A percentile compares a stretch with the other conserved stretches of the same genome.
phyloP scores from a whole-genome alignment of 306 rosid genomes.

The Lathyrus oleraceus region DNA sequence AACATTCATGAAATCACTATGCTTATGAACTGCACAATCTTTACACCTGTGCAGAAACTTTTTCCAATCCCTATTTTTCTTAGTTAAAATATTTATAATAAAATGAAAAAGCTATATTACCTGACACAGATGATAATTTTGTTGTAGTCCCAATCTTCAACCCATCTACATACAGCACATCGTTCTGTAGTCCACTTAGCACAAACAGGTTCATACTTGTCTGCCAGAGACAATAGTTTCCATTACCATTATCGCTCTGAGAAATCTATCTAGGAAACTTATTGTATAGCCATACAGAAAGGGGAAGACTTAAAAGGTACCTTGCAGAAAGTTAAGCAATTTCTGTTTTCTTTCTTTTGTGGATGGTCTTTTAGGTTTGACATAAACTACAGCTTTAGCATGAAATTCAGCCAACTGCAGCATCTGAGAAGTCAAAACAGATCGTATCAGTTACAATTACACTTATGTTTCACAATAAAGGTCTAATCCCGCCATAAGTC shows the following conservation, averaged over 20 bases:
- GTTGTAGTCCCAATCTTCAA: constrained; percentile 91
- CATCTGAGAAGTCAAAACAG: constrained; percentile 58
- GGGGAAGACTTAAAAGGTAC: constrained; percentile 38
- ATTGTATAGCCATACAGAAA: neutral
- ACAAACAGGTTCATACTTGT: constrained; percentile 79
- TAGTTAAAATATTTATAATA: constrained; percentile 3
- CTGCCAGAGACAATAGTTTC: constrained; percentile 48
- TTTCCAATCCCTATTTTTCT: constrained; percentile 10
- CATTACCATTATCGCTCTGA: neutral
- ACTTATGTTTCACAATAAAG: constrained; percentile 14
- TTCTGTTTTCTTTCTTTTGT: constrained; percentile 68
- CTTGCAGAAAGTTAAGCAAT: constrained; percentile 73
- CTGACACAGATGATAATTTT: constrained; percentile 87
- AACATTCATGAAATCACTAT: constrained; percentile 2
- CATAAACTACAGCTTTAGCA: constrained; percentile 59
- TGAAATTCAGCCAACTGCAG: constrained; percentile 79
- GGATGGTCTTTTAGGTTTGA: constrained; percentile 67
- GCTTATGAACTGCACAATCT: constrained; percentile 7
- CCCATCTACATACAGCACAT: constrained; percentile 95
- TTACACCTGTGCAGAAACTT: constrained; percentile 5
- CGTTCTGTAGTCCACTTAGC: constrained; percentile 93
- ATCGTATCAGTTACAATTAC: constrained; percentile 27
- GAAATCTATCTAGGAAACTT: constrained; percentile 14
- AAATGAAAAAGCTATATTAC: constrained; percentile 40
- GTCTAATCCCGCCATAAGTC: neutral